Conservation (phyloP, 192 early-diverging fungal genomes). For the Coemansia sp. region DNA sequence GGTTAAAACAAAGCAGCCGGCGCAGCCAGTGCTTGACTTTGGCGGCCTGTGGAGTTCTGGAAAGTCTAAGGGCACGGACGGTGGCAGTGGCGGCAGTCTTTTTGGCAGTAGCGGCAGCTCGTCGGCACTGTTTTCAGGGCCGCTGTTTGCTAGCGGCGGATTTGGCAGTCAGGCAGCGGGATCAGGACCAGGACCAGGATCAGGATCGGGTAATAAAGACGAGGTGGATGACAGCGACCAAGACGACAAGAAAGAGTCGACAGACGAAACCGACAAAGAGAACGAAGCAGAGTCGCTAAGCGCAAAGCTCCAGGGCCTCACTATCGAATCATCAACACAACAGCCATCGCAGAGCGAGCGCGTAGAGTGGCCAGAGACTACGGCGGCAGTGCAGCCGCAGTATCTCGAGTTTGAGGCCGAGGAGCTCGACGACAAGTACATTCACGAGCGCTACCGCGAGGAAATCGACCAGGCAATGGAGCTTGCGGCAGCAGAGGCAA, state of each 20-base stretch:
- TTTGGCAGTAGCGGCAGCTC: background rate
- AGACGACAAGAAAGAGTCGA: background rate
- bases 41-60: slow-evolving; percentile 40
- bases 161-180: slow-evolving; percentile 10
- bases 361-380: slow-evolving; percentile 22
- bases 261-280: background rate
- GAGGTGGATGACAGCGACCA: too few species aligned
- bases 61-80: background rate
- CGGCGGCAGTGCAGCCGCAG: slow-evolving; percentile 9
- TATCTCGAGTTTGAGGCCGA: slow-evolving; percentile 38
- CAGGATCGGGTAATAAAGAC: background rate
- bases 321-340: background rate
- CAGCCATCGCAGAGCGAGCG: background rate
- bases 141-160: slow-evolving; percentile 19
- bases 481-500: slow-evolving; percentile 4
- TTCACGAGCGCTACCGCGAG: slow-evolving; percentile 11
- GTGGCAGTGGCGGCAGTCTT: background rate
- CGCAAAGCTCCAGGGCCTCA: background rate
- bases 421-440: slow-evolving; percentile 2
- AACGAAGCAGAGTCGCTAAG: background rate
- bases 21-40: slow-evolving; percentile 20
- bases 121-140: background rate
- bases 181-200: background rate
- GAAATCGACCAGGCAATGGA: slow-evolving; percentile 33
- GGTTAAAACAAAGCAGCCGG: background rate